Conservation (phyloP, 2,329 filamentous ascomycete genomes). For the Calonectria pseudoreteaudii region DNA sequence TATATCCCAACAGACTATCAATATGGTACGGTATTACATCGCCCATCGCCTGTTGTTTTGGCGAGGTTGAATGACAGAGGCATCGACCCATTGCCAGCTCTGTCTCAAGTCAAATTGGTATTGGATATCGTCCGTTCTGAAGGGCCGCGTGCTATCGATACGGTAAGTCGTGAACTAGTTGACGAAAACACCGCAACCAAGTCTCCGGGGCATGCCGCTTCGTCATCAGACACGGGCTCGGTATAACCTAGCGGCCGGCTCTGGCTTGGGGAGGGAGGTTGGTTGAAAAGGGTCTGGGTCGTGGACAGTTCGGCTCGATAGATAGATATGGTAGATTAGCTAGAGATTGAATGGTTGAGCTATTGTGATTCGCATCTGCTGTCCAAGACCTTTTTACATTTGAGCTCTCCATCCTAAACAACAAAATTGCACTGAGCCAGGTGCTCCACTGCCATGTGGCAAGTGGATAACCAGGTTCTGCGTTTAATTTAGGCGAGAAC, state of each 20-base stretch:
- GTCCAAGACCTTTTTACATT: background rate
- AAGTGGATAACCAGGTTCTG: background rate
- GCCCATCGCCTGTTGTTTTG: background rate
- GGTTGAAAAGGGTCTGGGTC: background rate
- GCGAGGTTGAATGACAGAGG: background rate
- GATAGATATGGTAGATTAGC: background rate
- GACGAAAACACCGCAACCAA: background rate
- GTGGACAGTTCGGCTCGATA: background rate
- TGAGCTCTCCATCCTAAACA: background rate
- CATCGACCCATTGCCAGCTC: background rate
- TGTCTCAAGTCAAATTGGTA: background rate
- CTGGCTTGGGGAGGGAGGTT: too few relatives aligned
- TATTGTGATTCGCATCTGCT: background rate
- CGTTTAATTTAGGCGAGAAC: background rate
- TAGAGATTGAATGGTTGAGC: background rate
- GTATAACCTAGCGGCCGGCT: background rate
- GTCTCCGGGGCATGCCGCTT: background rate
- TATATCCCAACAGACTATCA: background rate
- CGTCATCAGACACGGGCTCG: background rate
- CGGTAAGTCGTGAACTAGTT: background rate
- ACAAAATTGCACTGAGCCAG: background rate
- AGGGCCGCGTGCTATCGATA: background rate
- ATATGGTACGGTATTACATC: background rate
- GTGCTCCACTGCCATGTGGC: background rate
- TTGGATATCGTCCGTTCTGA: background rate